Conservation (phyloP, 1,284 basidiomycete species). For the Grifola frondosa region DNA sequence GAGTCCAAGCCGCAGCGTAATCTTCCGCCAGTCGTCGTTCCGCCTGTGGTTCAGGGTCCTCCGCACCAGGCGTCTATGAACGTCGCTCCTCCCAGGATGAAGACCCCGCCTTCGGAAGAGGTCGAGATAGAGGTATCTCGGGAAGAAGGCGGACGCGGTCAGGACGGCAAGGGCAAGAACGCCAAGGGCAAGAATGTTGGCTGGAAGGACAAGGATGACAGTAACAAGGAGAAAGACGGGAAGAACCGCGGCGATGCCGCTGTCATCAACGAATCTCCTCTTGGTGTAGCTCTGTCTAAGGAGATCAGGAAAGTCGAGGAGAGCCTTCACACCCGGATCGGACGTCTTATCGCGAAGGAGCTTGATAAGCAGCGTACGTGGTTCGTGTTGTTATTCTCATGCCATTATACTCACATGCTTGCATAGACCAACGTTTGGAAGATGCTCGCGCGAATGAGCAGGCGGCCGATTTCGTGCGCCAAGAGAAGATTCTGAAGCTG, state of each 20-base stretch:
- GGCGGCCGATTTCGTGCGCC: conserved; percentile 72
- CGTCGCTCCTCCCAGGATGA: conserved; percentile 36
- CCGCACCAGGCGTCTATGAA: conserved; percentile 37
- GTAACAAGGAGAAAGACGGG: conserved; percentile 40
- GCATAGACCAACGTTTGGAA: conserved; percentile 74
- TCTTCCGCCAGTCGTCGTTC: conserved; percentile 33
- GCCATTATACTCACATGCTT: conserved; percentile 4
- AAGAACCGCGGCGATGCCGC: conserved; percentile 46
- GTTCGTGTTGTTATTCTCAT: conserved; percentile 21
- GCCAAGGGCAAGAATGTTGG: conserved; percentile 61
- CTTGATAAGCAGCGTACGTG: conserved; percentile 80
- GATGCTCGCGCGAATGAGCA: conserved; percentile 75
- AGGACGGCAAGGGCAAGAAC: conserved; percentile 53
- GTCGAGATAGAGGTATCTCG: conserved; percentile 59
- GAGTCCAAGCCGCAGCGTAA: conserved; percentile 42
- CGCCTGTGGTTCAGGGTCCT: no score
- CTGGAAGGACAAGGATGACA: conserved; percentile 55
- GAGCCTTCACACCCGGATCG: conserved; percentile 69
- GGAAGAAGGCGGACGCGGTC: conserved; percentile 51
- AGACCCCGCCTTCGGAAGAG: conserved; percentile 74
- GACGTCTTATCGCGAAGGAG: conserved; percentile 74
- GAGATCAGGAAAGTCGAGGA: conserved; percentile 83
- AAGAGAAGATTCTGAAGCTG: conserved; percentile 83
- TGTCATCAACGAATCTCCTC: conserved; percentile 47
- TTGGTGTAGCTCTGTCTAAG: conserved; percentile 57